Percentiles rank a stretch among this genome's conserved stretches.
phyloP scores from a whole-genome alignment of 106 monocot genomes.

The Phalaenopsis aphrodite region DNA sequence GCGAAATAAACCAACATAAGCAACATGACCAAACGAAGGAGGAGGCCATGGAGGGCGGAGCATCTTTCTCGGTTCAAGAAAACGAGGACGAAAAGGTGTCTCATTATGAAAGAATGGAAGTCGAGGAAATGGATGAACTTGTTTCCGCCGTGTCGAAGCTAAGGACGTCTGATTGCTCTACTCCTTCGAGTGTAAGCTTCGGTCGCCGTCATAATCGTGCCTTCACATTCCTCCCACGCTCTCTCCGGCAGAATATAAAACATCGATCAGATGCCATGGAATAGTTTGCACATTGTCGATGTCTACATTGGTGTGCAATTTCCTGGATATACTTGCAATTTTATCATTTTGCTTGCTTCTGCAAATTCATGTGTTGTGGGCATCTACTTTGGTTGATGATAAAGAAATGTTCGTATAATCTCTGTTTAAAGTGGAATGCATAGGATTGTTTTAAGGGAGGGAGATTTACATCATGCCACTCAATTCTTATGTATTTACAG shows the following conservation, averaged over 20 bases:
- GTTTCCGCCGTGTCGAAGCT: slow-evolving; percentile 69
- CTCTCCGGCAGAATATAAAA: slow-evolving; percentile 37
- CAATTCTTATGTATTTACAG: too few relatives aligned
- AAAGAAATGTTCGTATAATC: too few relatives aligned
- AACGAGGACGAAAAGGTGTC: slow-evolving; percentile 5
- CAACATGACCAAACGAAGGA: neutral
- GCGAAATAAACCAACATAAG: slow-evolving; percentile 44
- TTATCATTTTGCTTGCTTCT: too few relatives aligned
- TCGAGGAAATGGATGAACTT: slow-evolving; percentile 63
- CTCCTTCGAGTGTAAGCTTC: slow-evolving; percentile 57
- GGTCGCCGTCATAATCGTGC: slow-evolving; percentile 56
- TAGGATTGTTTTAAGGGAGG: too few relatives aligned
- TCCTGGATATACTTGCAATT: too few relatives aligned
- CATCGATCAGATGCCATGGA: slow-evolving; percentile 18
- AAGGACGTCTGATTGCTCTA: slow-evolving; percentile 44
- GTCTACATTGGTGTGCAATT: too few relatives aligned
- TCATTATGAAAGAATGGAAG: slow-evolving; percentile 32
- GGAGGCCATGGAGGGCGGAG: slow-evolving; percentile 11
- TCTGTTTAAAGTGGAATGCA: too few relatives aligned
- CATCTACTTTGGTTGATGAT: too few relatives aligned
- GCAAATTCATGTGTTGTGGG: too few relatives aligned
- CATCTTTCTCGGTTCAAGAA: slow-evolving; percentile 5
- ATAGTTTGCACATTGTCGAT: neutral
- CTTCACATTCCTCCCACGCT: slow-evolving; percentile 66
- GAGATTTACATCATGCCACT: too few relatives aligned